These are phyloP conservation scores for Keithomyces neogunnii DNA, from an alignment of 2,329 filamentous ascomycete species.

Conservation along the genomic window DNA sequence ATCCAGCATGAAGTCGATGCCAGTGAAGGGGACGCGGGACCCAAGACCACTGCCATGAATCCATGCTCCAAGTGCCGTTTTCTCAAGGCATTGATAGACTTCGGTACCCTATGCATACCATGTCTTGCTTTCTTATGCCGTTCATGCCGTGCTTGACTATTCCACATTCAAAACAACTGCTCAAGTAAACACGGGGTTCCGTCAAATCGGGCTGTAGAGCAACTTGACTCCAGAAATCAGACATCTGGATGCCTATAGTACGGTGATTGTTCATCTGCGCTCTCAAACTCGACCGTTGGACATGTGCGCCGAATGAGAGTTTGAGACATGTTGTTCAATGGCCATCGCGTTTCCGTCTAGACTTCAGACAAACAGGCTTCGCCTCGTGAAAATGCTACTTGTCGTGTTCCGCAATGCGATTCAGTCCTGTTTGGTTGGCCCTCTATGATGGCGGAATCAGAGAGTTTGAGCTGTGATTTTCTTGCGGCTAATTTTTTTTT, in stretches of 20 bases:
- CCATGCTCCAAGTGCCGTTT: conserved; percentile 25
- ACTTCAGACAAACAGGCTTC: conserved; percentile 43
- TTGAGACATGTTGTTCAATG: conserved; percentile 23
- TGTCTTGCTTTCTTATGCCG: conserved; percentile 11
- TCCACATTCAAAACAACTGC: conserved; percentile 34
- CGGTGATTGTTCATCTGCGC: conserved; percentile 15
- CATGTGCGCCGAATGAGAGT: not conserved
- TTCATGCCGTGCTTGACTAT: conserved; percentile 12
- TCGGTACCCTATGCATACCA: conserved; percentile 32
- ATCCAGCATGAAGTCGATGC: conserved; percentile 45
- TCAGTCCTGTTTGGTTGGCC: too few species aligned
- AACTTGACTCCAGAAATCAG: conserved; percentile 33
- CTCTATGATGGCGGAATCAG: too few species aligned
- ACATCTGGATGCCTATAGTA: conserved; percentile 31
- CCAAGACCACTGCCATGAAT: conserved; percentile 23
- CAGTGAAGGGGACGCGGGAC: conserved; percentile 42
- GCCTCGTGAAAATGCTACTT: conserved; percentile 49
- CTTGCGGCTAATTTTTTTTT: too few species aligned
- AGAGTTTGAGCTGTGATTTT: too few species aligned
- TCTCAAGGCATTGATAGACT: conserved; percentile 34
- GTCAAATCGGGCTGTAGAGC: conserved; percentile 36
- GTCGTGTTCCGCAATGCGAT: conserved; percentile 33
- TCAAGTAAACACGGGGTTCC: conserved; percentile 39
- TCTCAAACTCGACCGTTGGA: conserved; percentile 12
- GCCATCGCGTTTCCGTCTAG: conserved; percentile 48